Base-by-base conservation (phyloP, 768 basidiomycete species). In the Leccinum rimulosum region DNA sequence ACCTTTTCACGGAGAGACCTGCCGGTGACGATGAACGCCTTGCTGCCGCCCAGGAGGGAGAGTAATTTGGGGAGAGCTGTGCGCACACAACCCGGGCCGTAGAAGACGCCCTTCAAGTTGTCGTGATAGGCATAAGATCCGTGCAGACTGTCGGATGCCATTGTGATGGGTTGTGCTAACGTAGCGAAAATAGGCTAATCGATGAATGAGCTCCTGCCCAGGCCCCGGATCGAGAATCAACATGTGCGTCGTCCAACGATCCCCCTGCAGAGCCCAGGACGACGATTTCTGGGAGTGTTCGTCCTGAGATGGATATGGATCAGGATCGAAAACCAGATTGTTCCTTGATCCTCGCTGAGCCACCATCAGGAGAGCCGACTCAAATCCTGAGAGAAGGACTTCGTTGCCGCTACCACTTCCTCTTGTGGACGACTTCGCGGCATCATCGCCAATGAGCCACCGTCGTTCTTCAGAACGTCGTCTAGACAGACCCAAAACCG, bases 11-110 rank as follows among this genome's bases (percentile, higher is more conserved):
- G 73, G 33, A 93, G 77, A 58, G 82, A 88, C 67, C 75, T 85
- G 30, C 91, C 89, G 3, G 91, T 92, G 50, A 92, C 80, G 55
- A 92, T 70, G 30, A 92, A 70, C 3, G 84, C 91, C 71, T 83
- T 89, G 68, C 79, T 84, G 30, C 77, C 82, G 25, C 80, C 81
- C 36, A 91, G 65, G 9, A 69, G 70, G 25, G 79, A 63, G 58
- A 90, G 74, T 14, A 91, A 72, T 66, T 81, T 82, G 7, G 88
- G 88, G 40, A 92, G 79, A 11, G 86, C 86, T 0, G 82, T 85
- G 52, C 69, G 75, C 38, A 84, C 70, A 36, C 80, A 85, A 30
- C 88, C 88, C 48, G 89, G 87, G 3, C 91, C 91, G 58, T 35
- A 61, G 52, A 38, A n/a, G 36, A 40, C 74, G 19, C 80, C 82